A percentile compares a stretch with the other conserved stretches of the same genome.
Evolutionary conservation across 1,284 basidiomycete species (phyloP).

Genomic region (Athelia psychrophila): DNA sequence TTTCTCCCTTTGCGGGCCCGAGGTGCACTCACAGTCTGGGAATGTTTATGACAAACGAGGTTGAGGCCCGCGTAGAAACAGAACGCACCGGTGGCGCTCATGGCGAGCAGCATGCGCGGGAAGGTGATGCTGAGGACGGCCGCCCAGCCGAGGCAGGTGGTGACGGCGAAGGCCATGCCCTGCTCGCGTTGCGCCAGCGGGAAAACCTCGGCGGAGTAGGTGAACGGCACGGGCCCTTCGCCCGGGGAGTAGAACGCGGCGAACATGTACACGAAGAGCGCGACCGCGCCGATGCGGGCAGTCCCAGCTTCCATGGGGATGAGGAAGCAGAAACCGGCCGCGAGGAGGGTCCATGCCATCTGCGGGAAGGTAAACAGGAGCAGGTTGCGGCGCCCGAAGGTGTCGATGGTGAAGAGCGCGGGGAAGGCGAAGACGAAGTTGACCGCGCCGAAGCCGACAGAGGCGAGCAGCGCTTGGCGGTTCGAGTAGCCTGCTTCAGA

Average conservation of each 20-base stretch:
- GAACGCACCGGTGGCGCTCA: conserved; percentile 30
- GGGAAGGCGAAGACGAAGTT: conserved; percentile 67
- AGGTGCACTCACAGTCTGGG: background rate
- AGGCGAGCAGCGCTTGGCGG: conserved; percentile 55
- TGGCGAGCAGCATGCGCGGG: conserved; percentile 49
- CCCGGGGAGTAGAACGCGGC: conserved; percentile 57
- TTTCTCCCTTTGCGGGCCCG: background rate
- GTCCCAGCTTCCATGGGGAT: conserved; percentile 36
- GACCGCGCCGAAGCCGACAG: conserved; percentile 72
- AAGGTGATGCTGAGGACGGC: conserved; percentile 57
- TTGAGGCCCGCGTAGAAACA: background rate
- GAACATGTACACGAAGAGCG: conserved; percentile 59
- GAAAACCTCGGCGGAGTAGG: conserved; percentile 64
- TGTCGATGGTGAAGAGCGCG: conserved; percentile 42
- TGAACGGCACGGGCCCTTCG: conserved; percentile 73
- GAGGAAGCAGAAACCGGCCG: conserved; percentile 56
- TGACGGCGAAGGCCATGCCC: conserved; percentile 52
- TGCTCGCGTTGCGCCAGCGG: conserved; percentile 64
- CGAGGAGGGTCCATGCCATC: conserved; percentile 57
- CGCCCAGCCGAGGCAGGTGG: conserved; percentile 50
- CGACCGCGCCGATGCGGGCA: conserved; percentile 45
- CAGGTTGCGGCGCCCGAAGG: conserved; percentile 52
- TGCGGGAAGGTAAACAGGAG: conserved; percentile 58
- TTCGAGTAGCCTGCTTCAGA: conserved; percentile 46
- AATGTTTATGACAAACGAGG: background rate